Evolutionary conservation across 306 rosid genomes (phyloP).

Genomic region (Arachis hypogaea): DNA sequence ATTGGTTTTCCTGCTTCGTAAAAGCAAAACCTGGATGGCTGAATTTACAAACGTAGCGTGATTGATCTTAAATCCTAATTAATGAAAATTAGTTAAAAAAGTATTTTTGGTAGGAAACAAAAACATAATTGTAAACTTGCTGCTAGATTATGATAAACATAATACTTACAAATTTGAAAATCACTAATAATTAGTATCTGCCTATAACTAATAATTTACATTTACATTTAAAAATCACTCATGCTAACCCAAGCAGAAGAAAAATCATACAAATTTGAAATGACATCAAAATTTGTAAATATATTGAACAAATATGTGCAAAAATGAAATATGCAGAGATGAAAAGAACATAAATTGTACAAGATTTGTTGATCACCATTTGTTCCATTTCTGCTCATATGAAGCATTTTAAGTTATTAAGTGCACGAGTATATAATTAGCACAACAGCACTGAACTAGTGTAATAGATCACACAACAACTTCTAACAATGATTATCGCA

Average conservation of each 20-base stretch:
- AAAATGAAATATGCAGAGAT: neutral
- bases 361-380: neutral
- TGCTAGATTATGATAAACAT: no score
- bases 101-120: no score
- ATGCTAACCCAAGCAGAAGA: neutral
- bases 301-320: neutral
- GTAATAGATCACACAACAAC: neutral
- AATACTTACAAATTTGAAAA: no score
- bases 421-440: neutral
- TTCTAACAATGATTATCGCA: neutral
- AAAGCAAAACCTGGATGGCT: no score
- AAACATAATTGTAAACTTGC: no score
- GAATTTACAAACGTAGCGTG: no score
- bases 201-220: neutral
- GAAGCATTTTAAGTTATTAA: neutral
- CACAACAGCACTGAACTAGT: neutral
- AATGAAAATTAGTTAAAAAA: no score
- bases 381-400: neutral
- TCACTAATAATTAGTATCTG: neutral
- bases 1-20: no score
- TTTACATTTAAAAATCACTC: neutral
- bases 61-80: no score
- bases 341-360: neutral
- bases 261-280: neutral
- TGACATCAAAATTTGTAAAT: neutral